phyloP scores from a whole-genome alignment of 2,329 filamentous ascomycete genomes.

The Alternaria sp. region DNA sequence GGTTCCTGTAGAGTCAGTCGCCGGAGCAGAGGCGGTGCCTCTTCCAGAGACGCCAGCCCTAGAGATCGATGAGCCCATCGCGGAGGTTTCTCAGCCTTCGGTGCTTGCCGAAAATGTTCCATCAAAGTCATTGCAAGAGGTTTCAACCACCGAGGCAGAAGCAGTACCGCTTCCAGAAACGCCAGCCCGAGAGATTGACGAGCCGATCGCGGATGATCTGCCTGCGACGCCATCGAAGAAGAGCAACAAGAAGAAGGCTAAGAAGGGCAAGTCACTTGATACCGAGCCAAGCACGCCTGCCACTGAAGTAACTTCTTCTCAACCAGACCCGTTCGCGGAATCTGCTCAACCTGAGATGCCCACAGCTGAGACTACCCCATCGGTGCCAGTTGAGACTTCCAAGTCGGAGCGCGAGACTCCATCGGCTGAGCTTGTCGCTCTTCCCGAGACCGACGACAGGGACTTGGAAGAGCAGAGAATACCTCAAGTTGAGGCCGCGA shows the following conservation, averaged over 20 bases:
- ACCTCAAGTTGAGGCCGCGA: background rate
- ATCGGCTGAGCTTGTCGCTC: constrained; percentile 3
- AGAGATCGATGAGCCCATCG: background rate
- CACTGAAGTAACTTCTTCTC: constrained; percentile 6
- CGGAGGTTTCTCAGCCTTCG: background rate
- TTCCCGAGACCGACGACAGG: background rate
- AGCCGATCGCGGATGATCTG: constrained; percentile 9
- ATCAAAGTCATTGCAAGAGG: background rate
- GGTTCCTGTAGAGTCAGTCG: background rate
- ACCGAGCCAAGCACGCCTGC: constrained; percentile 14
- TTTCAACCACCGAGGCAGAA: background rate
- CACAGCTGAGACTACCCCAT: background rate
- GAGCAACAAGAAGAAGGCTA: constrained; percentile 49
- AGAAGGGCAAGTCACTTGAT: constrained; percentile 16
- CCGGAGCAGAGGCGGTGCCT: background rate
- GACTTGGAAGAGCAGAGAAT: background rate
- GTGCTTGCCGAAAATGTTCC: background rate
- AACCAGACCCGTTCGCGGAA: background rate
- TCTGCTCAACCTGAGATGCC: background rate
- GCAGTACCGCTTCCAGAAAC: background rate
- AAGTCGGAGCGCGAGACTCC: background rate
- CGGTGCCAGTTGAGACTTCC: background rate
- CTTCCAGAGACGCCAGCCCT: background rate
- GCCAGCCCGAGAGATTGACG: background rate
- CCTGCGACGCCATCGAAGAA: constrained; percentile 48